Conservation (phyloP, 176 grass and related monocot species). For the Musa beccarii region DNA sequence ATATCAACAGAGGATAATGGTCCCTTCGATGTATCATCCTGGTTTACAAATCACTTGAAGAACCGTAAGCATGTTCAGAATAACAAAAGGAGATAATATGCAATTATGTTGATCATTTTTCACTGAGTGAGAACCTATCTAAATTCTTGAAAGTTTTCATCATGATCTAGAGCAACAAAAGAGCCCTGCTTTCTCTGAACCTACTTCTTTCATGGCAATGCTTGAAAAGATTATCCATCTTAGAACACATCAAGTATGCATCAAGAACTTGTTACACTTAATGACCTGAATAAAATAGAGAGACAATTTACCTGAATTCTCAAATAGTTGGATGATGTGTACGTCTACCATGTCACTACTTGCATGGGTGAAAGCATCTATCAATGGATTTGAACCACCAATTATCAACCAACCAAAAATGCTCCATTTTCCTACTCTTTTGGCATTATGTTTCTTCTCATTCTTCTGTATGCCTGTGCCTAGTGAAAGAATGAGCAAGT, state of each 20-base stretch:
- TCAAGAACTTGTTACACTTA: no score
- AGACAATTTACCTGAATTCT: constrained; percentile 2
- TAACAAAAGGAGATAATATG: background rate
- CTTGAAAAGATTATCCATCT: no score
- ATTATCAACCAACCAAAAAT: background rate
- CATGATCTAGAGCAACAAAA: no score
- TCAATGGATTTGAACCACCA: background rate
- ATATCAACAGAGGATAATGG: background rate
- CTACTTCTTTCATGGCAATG: no score
- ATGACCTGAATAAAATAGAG: no score
- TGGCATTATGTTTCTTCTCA: background rate
- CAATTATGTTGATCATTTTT: no score
- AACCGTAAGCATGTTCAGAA: background rate
- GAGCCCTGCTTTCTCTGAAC: no score
- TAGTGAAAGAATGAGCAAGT: background rate
- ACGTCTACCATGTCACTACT: constrained; percentile 3
- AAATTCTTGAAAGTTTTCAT: no score
- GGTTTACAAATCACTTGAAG: background rate
- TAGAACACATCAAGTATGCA: no score
- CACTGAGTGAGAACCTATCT: no score
- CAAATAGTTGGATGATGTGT: background rate
- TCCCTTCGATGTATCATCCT: background rate
- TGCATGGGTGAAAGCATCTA: background rate
- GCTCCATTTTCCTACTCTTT: background rate
- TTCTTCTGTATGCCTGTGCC: background rate